Conservation (phyloP, 1,284 basidiomycete genomes). For the Sanguinoderma infundibulare region DNA sequence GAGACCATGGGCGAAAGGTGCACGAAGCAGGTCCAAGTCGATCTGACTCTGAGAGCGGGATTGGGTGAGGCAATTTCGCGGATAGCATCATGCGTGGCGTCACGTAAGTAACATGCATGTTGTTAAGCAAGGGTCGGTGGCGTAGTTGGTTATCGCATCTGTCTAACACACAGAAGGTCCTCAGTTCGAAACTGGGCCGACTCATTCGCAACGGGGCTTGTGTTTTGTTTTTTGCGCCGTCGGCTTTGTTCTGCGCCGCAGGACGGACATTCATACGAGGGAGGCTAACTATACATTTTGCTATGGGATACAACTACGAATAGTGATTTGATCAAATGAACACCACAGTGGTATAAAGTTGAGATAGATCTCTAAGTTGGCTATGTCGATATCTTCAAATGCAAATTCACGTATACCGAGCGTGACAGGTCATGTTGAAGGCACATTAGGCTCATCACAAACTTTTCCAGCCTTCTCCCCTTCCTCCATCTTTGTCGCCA, state of each 20-base stretch:
- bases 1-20: not conserved
- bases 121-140: constrained; percentile 42
- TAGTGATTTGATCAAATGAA: not conserved
- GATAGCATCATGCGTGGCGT: not conserved
- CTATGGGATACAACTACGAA: not conserved
- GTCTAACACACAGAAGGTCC: constrained; percentile 66
- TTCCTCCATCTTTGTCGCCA: not conserved
- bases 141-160: constrained; percentile 85
- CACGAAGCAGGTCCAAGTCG: not conserved
- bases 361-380: not conserved
- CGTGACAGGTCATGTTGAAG: not conserved
- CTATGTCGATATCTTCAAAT: not conserved
- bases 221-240: too few species aligned
- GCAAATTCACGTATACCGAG: not conserved
- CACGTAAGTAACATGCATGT: not conserved
- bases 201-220: constrained; percentile 2
- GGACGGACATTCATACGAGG: not conserved
- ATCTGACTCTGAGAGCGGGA: not conserved
- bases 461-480: not conserved
- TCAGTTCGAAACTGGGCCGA: constrained; percentile 45
- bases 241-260: too few species aligned
- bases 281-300: not conserved
- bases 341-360: not conserved
- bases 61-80: not conserved
- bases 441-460: not conserved